Evolutionary conservation across 2,329 filamentous ascomycete genomes (phyloP), one percentile per base, ranked within the genome.

Genomic region (Epichloe uncinata): DNA sequence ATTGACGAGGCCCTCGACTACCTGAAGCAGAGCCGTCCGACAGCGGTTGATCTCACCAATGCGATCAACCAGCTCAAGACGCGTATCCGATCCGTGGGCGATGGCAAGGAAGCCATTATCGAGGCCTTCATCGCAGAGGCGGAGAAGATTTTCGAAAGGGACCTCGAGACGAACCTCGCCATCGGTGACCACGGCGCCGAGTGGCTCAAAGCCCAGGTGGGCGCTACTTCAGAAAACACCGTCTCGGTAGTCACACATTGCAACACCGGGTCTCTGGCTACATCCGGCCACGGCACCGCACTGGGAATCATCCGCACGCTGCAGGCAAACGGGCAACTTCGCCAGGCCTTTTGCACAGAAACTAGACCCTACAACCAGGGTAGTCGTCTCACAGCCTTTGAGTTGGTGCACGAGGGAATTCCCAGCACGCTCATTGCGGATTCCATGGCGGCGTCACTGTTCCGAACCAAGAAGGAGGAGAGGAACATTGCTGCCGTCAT

Each of bases 361-460:
- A 98, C 93, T 3, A 79, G 93, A 35, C 93, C 93, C 0, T 98
- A 98, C 70, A 98, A 98, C 71, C 93, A 98, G 71, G 93, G 93
- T 50, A 95, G 90, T 47, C 82, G 93, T 18, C 74, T 98, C 52
- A 98, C 93, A 4, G 89, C 93, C 7, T 98, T 94, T 65, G 93
- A 98, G 70, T 79, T 98, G n/a, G 85, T 94, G 7, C 91, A 90
- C 63, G 93, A 98, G 66, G 72, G 81, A 15, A 95, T 98, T 50
- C 91, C 93, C 2, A 83, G 88, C 43, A 97, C 90, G 0, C 73
- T 98, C 45, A 84, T 98, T 58, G 95, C 91, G 0, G 93, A 98
- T 68, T 96, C 89, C 33, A 98, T 98, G 93, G 93, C 88, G 1
- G 90, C 84, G 12, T 84, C 91, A 0, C 75, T 98, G 9, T 85